A percentile compares a stretch with the other conserved stretches of the same genome.
Conservation (phyloP, 495 filamentous ascomycete genomes). For the Tirmania nivea region DNA sequence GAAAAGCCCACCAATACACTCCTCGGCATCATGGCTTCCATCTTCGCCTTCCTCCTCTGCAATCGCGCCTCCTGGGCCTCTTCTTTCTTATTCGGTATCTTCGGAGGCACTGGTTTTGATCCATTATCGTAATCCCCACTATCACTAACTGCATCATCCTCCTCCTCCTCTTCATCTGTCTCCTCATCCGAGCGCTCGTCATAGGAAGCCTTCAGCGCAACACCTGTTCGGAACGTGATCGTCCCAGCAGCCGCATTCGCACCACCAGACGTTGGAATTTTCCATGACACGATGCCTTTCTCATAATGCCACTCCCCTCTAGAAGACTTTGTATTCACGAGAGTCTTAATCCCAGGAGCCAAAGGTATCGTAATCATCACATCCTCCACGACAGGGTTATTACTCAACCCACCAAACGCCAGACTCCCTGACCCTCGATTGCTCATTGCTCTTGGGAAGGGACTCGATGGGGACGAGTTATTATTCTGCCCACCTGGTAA, state of each 20-base stretch:
- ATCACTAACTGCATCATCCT: conserved; percentile 18
- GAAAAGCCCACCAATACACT: conserved; percentile 73
- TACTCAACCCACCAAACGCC: conserved; percentile 34
- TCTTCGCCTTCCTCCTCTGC: conserved; percentile 29
- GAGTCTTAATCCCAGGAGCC: conserved; percentile 56
- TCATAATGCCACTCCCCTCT: conserved; percentile 64
- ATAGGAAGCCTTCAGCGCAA: conserved; percentile 17
- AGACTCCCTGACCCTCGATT: conserved; percentile 36
- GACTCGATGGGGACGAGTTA: conserved; percentile 16
- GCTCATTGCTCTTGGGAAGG: conserved; percentile 17
- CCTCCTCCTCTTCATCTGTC: conserved; percentile 28
- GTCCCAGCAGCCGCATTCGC: conserved; percentile 34
- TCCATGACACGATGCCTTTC: conserved; percentile 62
- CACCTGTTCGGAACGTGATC: conserved; percentile 32
- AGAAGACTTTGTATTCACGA: conserved; percentile 64
- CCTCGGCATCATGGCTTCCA: conserved; percentile 73
- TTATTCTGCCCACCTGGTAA: conserved; percentile 23
- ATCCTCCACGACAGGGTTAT: conserved; percentile 53
- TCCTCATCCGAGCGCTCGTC: conserved; percentile 36
- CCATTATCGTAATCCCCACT: conserved; percentile 36
- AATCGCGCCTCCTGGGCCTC: conserved; percentile 30
- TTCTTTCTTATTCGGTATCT: conserved; percentile 22
- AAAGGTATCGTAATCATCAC: conserved; percentile 63
- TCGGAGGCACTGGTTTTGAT: conserved; percentile 31
- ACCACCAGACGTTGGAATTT: conserved; percentile 47